Base-by-base conservation (phyloP, 352 stramenopile genomes). In the Thraustochytrium aureum region DNA sequence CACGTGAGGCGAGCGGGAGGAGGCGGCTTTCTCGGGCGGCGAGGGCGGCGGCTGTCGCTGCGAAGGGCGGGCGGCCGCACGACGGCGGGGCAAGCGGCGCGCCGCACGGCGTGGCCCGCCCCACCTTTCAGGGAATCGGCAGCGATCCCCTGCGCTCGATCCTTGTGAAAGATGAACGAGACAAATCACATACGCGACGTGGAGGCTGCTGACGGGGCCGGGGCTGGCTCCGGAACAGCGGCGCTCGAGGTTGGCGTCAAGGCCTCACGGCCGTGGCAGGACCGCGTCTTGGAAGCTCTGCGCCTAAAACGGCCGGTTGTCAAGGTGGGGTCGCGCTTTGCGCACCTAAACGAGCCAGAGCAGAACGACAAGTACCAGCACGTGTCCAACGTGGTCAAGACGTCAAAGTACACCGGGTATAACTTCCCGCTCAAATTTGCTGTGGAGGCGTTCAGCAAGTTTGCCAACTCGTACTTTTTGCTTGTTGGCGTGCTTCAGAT, bases 401-500 rank as follows among this genome's bases (percentile, higher is more conserved):
- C 69, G 39, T 22, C 69, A 7, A 79, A 79, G 56, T 79, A 79
- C 56, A 79, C 69, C 12, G 54, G 52, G 69, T 79, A 79, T 38
- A 39, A 14, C 14, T 79, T 79, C 26, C 6, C 66, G 56, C 39
- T 50, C 47, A 72, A 72, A 17, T 72, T 72, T 39, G 30, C 50
- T 32, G 6, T 67, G 32, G 47, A 72, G 30, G 47, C 45, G 12
- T 35, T 79, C 10, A 43, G 35, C 10, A 72, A 72, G 35, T 79
- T 79, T 2, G 45, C 69, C 4, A 79, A 79, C 56, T n/a, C 69
- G 7, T 96, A 95, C 87, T 95, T 95, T 72, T 61, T 96, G 59
- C 81, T 95, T 7, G 89, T 96, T 65, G 89, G 91, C 50, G 87
- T 91, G 0, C 89, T 92, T 0, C 91, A 96, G 75, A 89, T 92